phyloP scores from a whole-genome alignment of 257 asterid species.

The Nicotiana tabacum region DNA sequence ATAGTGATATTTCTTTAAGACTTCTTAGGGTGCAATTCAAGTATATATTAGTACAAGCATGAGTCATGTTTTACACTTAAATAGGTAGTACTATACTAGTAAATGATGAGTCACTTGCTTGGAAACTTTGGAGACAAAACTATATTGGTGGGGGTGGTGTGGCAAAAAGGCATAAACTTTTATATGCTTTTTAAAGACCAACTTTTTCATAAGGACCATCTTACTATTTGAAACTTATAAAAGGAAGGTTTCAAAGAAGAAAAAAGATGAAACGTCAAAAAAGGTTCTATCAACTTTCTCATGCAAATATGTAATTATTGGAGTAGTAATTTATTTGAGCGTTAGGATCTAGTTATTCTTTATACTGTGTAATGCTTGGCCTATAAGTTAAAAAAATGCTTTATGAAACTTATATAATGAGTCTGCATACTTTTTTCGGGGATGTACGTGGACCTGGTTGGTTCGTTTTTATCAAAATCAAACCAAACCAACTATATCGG shows the following conservation, averaged over 20 bases:
- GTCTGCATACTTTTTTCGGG: too few relatives aligned
- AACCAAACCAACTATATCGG: too few relatives aligned
- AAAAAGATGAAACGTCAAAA: not conserved
- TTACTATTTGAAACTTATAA: not conserved
- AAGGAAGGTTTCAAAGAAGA: not conserved
- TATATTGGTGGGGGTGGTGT: not conserved
- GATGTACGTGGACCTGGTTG: too few relatives aligned
- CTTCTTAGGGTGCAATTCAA: not conserved
- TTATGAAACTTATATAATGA: too few relatives aligned
- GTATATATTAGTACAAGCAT: not conserved
- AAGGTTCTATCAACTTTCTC: not conserved
- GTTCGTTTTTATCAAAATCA: too few relatives aligned
- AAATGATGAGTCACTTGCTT: not conserved
- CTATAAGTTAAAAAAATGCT: too few relatives aligned
- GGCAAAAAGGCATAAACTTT: not conserved
- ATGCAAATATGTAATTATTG: not conserved
- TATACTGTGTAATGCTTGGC: too few relatives aligned
- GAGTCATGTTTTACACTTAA: not conserved
- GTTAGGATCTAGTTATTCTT: too few relatives aligned
- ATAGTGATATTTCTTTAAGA: not conserved
- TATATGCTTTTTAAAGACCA: not conserved
- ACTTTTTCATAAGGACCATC: not conserved
- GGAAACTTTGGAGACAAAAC: not conserved
- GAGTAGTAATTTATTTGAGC: too few relatives aligned
- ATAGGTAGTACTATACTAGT: not conserved